phyloP scores from a whole-genome alignment of 164 flowering plant genomes.

The Paratinospora sagittata region DNA sequence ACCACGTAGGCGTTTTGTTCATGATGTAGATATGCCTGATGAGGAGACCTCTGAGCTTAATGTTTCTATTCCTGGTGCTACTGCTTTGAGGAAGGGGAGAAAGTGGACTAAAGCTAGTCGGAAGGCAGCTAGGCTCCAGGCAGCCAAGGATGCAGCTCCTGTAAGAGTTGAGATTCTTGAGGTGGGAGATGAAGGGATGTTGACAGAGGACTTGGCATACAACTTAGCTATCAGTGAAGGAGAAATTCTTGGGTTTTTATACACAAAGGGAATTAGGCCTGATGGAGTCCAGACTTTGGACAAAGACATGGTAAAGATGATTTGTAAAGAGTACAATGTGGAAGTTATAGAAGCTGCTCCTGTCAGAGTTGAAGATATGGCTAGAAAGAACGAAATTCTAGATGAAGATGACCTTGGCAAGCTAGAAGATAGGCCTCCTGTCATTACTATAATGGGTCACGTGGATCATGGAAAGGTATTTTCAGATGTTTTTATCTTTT shows the following conservation, averaged over 20 bases:
- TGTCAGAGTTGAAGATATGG: slow-evolving; percentile 71
- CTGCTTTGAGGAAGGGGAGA: slow-evolving; percentile 57
- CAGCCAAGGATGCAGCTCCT: slow-evolving; percentile 82
- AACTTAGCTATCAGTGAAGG: slow-evolving; percentile 74
- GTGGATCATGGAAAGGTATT: slow-evolving; percentile 96
- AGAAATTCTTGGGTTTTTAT: slow-evolving; percentile 70
- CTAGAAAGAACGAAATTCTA: slow-evolving; percentile 69
- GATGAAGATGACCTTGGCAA: slow-evolving; percentile 88
- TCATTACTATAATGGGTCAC: slow-evolving; percentile 95
- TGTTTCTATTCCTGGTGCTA: slow-evolving; percentile 57
- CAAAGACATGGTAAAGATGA: slow-evolving; percentile 78
- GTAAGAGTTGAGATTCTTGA: slow-evolving; percentile 84
- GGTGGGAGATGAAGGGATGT: slow-evolving; percentile 86
- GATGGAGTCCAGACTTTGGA: slow-evolving; percentile 73
- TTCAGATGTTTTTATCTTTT: background rate
- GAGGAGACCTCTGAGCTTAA: slow-evolving; percentile 60
- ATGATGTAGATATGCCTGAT: slow-evolving; percentile 37
- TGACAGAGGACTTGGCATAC: slow-evolving; percentile 69
- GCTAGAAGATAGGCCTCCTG: slow-evolving; percentile 83
- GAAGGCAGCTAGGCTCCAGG: slow-evolving; percentile 75
- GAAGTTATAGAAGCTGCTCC: slow-evolving; percentile 81
- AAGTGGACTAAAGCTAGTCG: slow-evolving; percentile 91
- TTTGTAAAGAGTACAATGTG: slow-evolving; percentile 73
- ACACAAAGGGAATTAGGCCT: slow-evolving; percentile 70
- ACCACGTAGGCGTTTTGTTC: slow-evolving; percentile 41